Base-by-base conservation (phyloP, 2,329 filamentous ascomycete species). In the Arthrobotrys conoides region DNA sequence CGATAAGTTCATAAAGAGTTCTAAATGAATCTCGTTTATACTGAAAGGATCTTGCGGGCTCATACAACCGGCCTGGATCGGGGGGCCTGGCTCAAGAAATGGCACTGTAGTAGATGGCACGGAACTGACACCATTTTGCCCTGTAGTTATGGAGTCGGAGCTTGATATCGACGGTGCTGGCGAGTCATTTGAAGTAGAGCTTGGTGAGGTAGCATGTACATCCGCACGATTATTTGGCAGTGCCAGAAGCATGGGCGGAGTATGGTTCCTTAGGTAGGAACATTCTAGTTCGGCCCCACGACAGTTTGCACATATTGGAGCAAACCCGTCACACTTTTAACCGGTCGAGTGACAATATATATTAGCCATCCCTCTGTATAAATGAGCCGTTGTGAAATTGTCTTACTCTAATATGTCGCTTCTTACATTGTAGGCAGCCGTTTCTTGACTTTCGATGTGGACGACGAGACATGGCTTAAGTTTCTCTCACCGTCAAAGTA, bases 371-470 rank as follows among this genome's bases (percentile, higher is more conserved):
- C 27, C 27, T 30, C 6, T 30, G 27, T 6, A 30, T 30, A 6
- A 30, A 30, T 30, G 6, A 30, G 6, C 27, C 3, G 27, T 30
- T 3, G 6, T 3, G 27, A 30, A 30, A 30, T 3, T 30, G 20
- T n/a, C 57, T 69, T 80, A 85, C 84, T 80, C 85, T 85, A 53
- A 85, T 82, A 73, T 85, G 84, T 8, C 84, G 82, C 24, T 82
- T 82, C 76, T 85, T 85, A 71, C 84, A 85, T 78, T 84, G 82
- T 6, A 81, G 36, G 59, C 84, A 85, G 24, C 84, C 84, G 72
- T 83, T 83, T 49, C 83, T 82, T n/a, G 84, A 85, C 79, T 85
- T 85, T 48, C 81, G 83, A 73, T 85, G 84, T 3, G 83, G 78
- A 71, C 83, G 82, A 46, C 82, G 80, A 68, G 79, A 77, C 71